Evolutionary conservation across 129 eudicot genomes (phyloP), one percentile per base, ranked within the genome.

Genomic region (Saussurea involucrata): DNA sequence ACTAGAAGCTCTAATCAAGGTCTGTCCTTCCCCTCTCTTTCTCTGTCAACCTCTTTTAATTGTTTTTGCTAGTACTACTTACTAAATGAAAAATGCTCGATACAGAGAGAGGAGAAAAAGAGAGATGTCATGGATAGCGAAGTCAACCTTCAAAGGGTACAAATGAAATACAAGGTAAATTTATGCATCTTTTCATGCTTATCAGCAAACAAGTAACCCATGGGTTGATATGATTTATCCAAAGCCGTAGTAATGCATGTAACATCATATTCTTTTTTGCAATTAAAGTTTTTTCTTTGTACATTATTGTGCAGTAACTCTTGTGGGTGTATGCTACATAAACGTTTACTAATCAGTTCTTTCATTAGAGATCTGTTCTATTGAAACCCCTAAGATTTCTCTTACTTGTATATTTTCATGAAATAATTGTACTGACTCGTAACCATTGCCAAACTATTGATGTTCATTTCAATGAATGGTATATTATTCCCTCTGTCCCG

Each of bases 81-180:
- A 80, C 32, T n/a, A 40, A 36, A 68, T 2, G 15, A 34, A 67
- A 5, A 34, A 40, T 64, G 22, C 75, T 42, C 28, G 27, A 33
- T 82, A 80, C 84, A 92, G 98, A 86, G 99, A 77, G 99, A 95
- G 79, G 99, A 95, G 91, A 95, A 89, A 70, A 95, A 95, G 69
- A 86, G 97, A 83, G 99, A 95, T 60, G 94, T 95, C 69, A 77
- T 87, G 88, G 95, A 86, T 84, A 90, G 85, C 58, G 98, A 93
- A 83, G 90, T 90, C 55, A 79, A 83, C 84, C 87, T 90, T 24
- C 98, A 93, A 75, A 88, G 97, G 80, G 81, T 91, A 37, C 96
- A 93, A 78, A 73, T 93, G 91, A 88, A 85, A 70, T 89, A 89
- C 73, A 90, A 93, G 96, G 98, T 90, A 83, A 55, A 63, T 24